phyloP scores from a whole-genome alignment of 192 early-diverging fungal genomes.

The Podochytrium sp. region DNA sequence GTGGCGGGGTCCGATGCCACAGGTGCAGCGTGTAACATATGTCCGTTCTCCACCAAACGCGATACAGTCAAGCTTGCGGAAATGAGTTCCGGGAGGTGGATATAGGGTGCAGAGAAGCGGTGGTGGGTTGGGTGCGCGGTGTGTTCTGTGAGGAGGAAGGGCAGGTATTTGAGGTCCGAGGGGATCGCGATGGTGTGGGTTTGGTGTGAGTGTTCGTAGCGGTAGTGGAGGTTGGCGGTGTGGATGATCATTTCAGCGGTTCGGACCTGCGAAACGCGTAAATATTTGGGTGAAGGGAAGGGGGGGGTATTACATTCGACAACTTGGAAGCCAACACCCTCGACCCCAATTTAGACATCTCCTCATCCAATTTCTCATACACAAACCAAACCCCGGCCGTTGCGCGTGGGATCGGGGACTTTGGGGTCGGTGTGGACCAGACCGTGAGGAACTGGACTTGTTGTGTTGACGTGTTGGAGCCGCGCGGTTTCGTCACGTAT shows the following conservation, averaged over 20 bases:
- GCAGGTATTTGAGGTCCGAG: not conserved
- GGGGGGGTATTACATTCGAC: not conserved
- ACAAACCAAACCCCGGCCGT: constrained; percentile 46
- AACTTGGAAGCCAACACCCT: not conserved
- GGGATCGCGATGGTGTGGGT: constrained; percentile 27
- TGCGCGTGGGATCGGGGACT: constrained; percentile 40
- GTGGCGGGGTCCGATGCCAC: too few species aligned
- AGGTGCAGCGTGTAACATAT: constrained; percentile 21
- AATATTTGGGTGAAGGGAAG: not conserved
- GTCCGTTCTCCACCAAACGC: constrained; percentile 18
- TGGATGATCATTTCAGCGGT: not conserved
- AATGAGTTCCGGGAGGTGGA: constrained; percentile 39
- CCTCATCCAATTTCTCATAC: constrained; percentile 10
- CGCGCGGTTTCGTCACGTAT: constrained; percentile 19
- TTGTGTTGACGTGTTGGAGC: not conserved
- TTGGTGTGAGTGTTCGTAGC: constrained; percentile 41
- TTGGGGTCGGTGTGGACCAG: constrained; percentile 40
- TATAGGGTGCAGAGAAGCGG: constrained; percentile 22
- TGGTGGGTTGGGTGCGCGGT: not conserved
- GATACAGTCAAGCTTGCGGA: constrained; percentile 30
- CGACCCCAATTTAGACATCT: not conserved
- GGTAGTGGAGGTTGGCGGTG: constrained; percentile 15
- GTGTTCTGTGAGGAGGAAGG: not conserved
- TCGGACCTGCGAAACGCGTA: not conserved
- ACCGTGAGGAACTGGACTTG: constrained; percentile 37